These are phyloP conservation scores for Ophryocystis elektroscirrha DNA, from an alignment of 169 alveolate genomes.

Conservation along the genomic window DNA sequence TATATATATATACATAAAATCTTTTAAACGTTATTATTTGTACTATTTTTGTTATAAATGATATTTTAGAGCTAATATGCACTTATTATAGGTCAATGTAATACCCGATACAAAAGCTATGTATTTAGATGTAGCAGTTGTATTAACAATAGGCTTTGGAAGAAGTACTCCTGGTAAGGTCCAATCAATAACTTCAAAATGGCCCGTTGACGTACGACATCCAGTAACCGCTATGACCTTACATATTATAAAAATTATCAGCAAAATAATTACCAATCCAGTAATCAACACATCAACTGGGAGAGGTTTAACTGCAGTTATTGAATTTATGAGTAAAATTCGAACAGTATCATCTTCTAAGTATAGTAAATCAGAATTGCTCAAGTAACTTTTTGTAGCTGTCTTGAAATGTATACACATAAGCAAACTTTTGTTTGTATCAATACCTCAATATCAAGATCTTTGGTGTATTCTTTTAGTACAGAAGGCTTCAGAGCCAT, in stretches of 20 bases:
- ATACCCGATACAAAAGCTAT: constrained; percentile 9
- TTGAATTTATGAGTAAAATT: neutral
- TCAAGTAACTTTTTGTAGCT: neutral
- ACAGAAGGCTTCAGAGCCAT: constrained; percentile 32
- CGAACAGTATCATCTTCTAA: neutral
- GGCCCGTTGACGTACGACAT: neutral
- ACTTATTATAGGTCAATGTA: neutral
- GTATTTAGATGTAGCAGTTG: neutral
- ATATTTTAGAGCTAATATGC: neutral
- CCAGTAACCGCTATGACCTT: constrained; percentile 10
- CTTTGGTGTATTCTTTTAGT: constrained; percentile 20
- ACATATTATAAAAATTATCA: neutral
- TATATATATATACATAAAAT: neutral
- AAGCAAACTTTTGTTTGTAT: neutral
- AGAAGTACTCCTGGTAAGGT: constrained; percentile 3
- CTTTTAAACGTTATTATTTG: neutral
- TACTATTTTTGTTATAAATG: neutral
- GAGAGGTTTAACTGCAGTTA: too few relatives aligned
- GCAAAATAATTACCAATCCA: constrained; percentile 8
- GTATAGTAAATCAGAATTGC: neutral
- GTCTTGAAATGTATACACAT: neutral
- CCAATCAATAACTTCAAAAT: neutral
- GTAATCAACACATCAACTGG: too few relatives aligned
- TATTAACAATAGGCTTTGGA: neutral
- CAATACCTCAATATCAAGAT: neutral